Conservation (phyloP, 2,329 filamentous ascomycete species). For the Ploettnerulaceae sp. region DNA sequence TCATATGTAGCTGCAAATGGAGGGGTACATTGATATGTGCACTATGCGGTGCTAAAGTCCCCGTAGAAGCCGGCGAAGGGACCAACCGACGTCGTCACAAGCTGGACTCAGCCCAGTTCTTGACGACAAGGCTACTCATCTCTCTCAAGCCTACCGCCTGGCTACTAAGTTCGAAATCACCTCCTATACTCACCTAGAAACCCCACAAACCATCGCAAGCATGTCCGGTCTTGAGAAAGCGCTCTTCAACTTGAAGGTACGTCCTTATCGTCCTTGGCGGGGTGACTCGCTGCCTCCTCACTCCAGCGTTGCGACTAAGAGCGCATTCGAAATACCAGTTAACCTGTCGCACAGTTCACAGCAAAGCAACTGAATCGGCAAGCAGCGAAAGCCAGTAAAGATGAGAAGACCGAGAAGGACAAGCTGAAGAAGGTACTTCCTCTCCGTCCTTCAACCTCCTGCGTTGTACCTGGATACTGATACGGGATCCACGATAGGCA, state of each 20-base stretch:
- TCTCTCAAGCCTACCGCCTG: constrained; percentile 2
- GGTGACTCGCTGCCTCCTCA: not conserved
- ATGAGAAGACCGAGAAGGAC: constrained; percentile 55
- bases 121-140: constrained; percentile 20
- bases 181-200: not conserved
- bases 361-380: constrained; percentile 59
- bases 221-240: constrained; percentile 60
- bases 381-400: constrained; percentile 56
- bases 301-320: not conserved
- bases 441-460: too few species aligned
- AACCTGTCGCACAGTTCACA: constrained; percentile 43
- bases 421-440: constrained; percentile 53
- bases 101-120: constrained; percentile 4
- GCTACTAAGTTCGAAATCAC: constrained; percentile 1
- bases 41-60: constrained; percentile 7
- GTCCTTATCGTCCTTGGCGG: constrained; percentile 20
- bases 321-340: not conserved
- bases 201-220: constrained; percentile 13
- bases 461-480: not conserved
- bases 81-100: constrained; percentile 19
- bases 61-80: constrained; percentile 11
- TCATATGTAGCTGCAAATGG: constrained; percentile 5
- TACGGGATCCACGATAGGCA: constrained; percentile 37
- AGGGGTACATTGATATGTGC: constrained; percentile 23
- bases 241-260: constrained; percentile 56